These are phyloP conservation scores for Penicillium sp. DNA, from an alignment of 2,329 filamentous ascomycete species.

Conservation along the genomic window DNA sequence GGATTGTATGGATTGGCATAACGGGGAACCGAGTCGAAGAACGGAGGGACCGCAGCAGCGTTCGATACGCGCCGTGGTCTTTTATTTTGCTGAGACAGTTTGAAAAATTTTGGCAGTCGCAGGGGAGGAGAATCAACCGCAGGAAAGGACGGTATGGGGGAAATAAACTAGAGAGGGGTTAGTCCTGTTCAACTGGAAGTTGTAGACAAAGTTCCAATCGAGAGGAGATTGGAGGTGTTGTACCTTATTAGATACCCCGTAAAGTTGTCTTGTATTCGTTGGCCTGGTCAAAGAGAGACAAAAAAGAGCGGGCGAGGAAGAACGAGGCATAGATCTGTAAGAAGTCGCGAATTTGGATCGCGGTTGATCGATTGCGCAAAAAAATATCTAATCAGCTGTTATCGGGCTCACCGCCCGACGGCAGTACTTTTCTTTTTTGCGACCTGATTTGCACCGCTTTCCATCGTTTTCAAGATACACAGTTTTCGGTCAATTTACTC, in stretches of 20 bases:
- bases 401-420: conserved; percentile 24
- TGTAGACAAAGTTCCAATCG: not conserved
- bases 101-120: not conserved
- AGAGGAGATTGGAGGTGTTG: not conserved
- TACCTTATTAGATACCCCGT: not conserved
- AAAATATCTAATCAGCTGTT: conserved; percentile 24
- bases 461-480: not conserved
- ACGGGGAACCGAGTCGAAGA: not conserved
- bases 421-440: conserved; percentile 30
- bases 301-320: not conserved
- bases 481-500: not conserved
- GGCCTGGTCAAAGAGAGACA: not conserved
- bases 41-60: not conserved
- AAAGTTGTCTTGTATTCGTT: not conserved
- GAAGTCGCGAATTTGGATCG: not conserved
- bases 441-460: not conserved
- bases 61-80: conserved; percentile 11
- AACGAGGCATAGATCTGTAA: not conserved
- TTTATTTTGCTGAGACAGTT: conserved; percentile 17
- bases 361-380: not conserved
- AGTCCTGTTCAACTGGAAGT: not conserved
- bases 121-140: not conserved
- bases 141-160: not conserved
- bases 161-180: not conserved
- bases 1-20: conserved; percentile 5